phyloP scores from a whole-genome alignment of 2,329 filamentous ascomycete species.

The Ophiobolus disseminans region DNA sequence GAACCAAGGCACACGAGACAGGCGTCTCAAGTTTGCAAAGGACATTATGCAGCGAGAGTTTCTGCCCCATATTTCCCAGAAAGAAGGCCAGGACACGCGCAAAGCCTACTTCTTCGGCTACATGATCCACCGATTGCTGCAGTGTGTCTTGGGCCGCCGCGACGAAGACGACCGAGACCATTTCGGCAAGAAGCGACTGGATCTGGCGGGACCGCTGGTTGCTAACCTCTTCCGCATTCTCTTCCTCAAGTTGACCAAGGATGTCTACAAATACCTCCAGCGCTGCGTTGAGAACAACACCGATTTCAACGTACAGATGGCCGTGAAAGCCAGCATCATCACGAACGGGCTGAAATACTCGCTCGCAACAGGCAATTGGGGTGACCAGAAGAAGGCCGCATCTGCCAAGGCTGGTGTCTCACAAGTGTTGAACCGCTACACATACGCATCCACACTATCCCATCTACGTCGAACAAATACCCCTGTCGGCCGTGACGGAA shows the following conservation, averaged over 20 bases:
- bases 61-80: constrained; percentile 93
- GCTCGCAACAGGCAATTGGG: constrained; percentile 97
- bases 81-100: constrained; percentile 89
- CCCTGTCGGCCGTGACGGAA: constrained; percentile 95
- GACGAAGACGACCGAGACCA: constrained; percentile 98
- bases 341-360: constrained; percentile 97
- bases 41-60: constrained; percentile 98
- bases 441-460: constrained; percentile 93
- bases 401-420: constrained; percentile 96
- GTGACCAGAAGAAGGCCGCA: constrained; percentile 97
- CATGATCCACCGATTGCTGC: constrained; percentile 95
- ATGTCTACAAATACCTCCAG: constrained; percentile 89
- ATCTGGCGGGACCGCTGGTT: constrained; percentile 90
- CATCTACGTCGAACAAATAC: constrained; percentile 98
- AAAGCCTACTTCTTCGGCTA: constrained; percentile 99
- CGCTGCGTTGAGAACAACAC: constrained; percentile 87
- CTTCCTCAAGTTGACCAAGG: constrained; percentile 87
- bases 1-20: constrained; percentile 77
- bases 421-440: constrained; percentile 97
- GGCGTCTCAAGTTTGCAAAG: constrained; percentile 88
- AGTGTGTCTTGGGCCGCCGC: constrained; percentile 88
- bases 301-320: constrained; percentile 89
- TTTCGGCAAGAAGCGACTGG: constrained; percentile 97
- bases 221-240: constrained; percentile 96
- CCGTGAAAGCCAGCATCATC: constrained; percentile 88